phyloP scores from a whole-genome alignment of 148 eudicot species.

The Vaccinium macrocarpon region DNA sequence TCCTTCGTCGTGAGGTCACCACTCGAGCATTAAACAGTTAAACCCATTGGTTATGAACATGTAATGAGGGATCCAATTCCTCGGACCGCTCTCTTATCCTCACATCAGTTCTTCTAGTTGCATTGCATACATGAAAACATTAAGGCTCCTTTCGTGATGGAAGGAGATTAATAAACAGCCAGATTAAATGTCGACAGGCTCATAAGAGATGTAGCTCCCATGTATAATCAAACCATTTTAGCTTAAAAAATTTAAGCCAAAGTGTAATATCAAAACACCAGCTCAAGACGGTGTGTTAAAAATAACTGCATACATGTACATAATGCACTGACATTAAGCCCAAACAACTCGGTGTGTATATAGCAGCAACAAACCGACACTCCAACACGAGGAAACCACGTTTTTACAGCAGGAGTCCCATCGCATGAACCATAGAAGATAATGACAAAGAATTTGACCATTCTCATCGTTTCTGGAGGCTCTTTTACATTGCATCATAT shows the following conservation, averaged over 20 bases:
- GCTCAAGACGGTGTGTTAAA: not conserved
- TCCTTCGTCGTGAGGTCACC: not conserved
- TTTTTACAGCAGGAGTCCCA: not conserved
- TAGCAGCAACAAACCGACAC: not conserved
- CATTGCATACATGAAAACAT: not conserved
- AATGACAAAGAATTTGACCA: not conserved
- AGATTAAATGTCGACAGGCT: not conserved
- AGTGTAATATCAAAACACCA: not conserved
- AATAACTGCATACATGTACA: not conserved
- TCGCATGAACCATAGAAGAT: not conserved
- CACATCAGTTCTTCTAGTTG: not conserved
- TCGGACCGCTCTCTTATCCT: not conserved
- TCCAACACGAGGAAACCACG: not conserved
- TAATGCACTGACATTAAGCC: not conserved
- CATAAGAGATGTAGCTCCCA: not conserved
- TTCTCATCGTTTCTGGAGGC: not conserved
- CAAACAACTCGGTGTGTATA: not conserved
- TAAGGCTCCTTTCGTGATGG: not conserved
- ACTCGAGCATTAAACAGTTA: not conserved
- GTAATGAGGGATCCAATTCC: not conserved
- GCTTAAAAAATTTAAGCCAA: not conserved
- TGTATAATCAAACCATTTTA: not conserved
- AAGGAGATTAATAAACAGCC: not conserved
- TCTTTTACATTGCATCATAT: not conserved
- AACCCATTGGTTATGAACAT: not conserved